Conservation (phyloP, 208 protist genomes). For the Herpetomonas samuelpessoai region DNA sequence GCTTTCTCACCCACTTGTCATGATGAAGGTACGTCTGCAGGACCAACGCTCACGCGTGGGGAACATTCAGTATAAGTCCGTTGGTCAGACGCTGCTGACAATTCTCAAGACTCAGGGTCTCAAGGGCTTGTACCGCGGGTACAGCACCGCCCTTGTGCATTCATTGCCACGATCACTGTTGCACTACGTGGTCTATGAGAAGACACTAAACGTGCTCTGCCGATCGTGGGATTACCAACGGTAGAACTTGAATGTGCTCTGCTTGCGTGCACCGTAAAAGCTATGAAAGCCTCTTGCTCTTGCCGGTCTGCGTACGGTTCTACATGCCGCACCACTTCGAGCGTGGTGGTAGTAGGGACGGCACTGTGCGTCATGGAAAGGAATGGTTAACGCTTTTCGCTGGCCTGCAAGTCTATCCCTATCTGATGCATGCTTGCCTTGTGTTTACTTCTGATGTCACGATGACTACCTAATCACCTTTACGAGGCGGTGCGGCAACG, state of each 20-base stretch:
- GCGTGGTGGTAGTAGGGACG: too few species aligned
- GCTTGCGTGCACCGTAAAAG: too few species aligned
- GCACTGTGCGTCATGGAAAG: too few species aligned
- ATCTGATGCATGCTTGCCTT: too few species aligned
- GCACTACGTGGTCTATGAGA: constrained; percentile 83
- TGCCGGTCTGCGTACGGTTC: too few species aligned
- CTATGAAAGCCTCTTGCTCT: too few species aligned
- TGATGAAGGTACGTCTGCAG: constrained; percentile 80
- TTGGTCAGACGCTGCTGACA: constrained; percentile 42
- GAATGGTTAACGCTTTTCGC: too few species aligned
- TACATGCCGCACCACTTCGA: too few species aligned
- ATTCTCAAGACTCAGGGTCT: constrained; percentile 65
- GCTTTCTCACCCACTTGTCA: constrained; percentile 74
- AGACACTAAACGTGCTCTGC: constrained; percentile 43
- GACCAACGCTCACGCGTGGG: constrained; percentile 62
- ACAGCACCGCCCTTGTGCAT: constrained; percentile 58
- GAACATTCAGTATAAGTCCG: constrained; percentile 50
- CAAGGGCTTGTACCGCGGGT: constrained; percentile 69
- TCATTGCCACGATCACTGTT: constrained; percentile 70
- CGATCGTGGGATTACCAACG: neutral
- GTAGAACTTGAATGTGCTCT: too few species aligned
- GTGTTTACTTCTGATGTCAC: too few species aligned
- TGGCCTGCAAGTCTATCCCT: too few species aligned
- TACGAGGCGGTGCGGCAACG: neutral
- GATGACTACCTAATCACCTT: constrained; percentile 3